Evolutionary conservation across 2,329 filamentous ascomycete species (phyloP).

Genomic region (Chaetomiaceae sp.): DNA sequence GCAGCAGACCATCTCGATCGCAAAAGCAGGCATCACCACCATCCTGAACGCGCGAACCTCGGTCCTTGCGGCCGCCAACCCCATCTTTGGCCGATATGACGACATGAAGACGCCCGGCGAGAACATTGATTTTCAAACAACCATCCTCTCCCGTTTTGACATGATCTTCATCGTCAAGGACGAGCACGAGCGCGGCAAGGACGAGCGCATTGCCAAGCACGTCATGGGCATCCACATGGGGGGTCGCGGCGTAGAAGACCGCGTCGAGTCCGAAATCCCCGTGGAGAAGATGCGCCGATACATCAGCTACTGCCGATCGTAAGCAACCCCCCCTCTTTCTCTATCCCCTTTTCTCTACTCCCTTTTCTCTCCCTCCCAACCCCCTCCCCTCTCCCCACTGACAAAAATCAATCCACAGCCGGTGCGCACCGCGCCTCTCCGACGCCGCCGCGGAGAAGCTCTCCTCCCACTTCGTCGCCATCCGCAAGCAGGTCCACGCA

Average conservation of each 20-base stretch:
- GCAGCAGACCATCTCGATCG: slow-evolving; percentile 98
- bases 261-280: slow-evolving; percentile 79
- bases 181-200: slow-evolving; percentile 82
- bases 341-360: not conserved
- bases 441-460: slow-evolving; percentile 91
- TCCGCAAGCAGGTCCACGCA: slow-evolving; percentile 88
- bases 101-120: slow-evolving; percentile 96
- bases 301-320: slow-evolving; percentile 95
- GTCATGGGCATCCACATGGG: slow-evolving; percentile 98
- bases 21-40: slow-evolving; percentile 96
- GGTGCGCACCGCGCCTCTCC: slow-evolving; percentile 87
- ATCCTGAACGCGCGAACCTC: slow-evolving; percentile 95
- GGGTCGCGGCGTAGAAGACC: slow-evolving; percentile 74
- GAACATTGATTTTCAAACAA: slow-evolving; percentile 99
- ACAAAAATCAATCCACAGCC: slow-evolving; percentile 47
- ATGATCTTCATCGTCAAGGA: slow-evolving; percentile 99
- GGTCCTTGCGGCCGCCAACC: slow-evolving; percentile 91
- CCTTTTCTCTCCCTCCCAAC: not conserved
- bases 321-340: slow-evolving; percentile 36
- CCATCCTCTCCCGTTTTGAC: slow-evolving; percentile 95
- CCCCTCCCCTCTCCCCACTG: not conserved
- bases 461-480: slow-evolving; percentile 94
- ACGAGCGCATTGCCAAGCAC: slow-evolving; percentile 92
- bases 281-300: slow-evolving; percentile 98
- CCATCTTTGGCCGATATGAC: slow-evolving; percentile 96